Conservation (phyloP, 306 rosid genomes). For the Vigna reflexopilosa region DNA sequence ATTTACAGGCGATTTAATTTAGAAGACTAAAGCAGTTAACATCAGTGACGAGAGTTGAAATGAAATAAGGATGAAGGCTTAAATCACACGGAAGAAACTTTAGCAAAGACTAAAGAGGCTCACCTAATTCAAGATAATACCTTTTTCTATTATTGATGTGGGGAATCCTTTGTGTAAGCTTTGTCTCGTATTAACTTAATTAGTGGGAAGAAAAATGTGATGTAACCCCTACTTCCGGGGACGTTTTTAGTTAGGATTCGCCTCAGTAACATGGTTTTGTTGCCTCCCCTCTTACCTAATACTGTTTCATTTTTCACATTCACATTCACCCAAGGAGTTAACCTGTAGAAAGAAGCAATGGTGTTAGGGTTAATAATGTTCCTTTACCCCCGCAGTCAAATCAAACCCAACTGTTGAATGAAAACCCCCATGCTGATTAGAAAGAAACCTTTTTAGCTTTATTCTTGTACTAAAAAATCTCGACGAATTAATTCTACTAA, state of each 20-base stretch:
- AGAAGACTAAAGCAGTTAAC: not conserved
- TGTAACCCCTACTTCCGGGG: constrained; percentile 25
- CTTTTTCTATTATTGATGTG: constrained; percentile 38
- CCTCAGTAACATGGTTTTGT: constrained; percentile 29
- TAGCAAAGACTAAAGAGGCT: not conserved
- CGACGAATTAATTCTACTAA: too few relatives aligned
- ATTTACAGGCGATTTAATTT: not conserved
- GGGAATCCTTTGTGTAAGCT: constrained; percentile 35
- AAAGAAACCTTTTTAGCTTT: not conserved
- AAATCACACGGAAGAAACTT: constrained; percentile 37
- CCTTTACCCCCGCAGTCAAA: not conserved
- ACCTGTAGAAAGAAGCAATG: not conserved
- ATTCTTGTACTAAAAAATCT: too few relatives aligned
- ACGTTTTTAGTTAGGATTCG: constrained; percentile 49
- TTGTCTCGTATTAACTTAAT: constrained; percentile 39
- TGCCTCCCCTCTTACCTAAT: constrained; percentile 3
- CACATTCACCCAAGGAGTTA: not conserved
- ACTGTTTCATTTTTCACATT: constrained; percentile 14
- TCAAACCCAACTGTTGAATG: constrained; percentile 22
- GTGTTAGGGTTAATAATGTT: too few relatives aligned
- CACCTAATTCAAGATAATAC: constrained; percentile 39
- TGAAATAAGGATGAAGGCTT: constrained; percentile 23
- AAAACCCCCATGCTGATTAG: not conserved
- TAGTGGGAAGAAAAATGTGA: constrained; percentile 35
- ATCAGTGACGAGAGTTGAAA: not conserved